Base-by-base conservation (phyloP, 75 land plant genomes). In the Cupressus sempervirens region DNA sequence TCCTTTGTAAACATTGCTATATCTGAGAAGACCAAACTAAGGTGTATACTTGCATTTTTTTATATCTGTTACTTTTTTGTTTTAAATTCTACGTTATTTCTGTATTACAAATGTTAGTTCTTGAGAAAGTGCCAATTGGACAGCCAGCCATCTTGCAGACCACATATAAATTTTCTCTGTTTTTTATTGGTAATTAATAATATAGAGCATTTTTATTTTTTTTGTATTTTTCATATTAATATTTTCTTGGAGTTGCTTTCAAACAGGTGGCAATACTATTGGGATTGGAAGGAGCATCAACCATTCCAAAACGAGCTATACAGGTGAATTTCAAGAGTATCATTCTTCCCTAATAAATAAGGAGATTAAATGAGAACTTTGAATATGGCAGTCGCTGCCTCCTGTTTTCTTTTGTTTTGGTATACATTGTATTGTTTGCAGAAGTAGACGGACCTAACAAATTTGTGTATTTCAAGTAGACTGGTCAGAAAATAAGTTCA, bases 261-360 rank as follows among this genome's bases (percentile, higher is more conserved):
- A 50, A 85, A 62, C 84, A 97, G 99, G 96, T 97, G 86, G 98
- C 98, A 26, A 67, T 58, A 65, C 40, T 92, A 75, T 89, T 97
- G 83, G 93, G 95, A 26, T 79, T 97, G 67, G 54, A 87, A 45
- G 84, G 88, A 82, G 96, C 94, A n/a, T 94, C 96, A 36, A 38
- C 68, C 68, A 76, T 93, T 76, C 96, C 99, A 56, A 97, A 97
- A 87, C 92, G 99, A 85, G 99, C 99, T 53, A 97, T 97, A 32
- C 99, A 97, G 99, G 99, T 97, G 40, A 62, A 36, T 10, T 80
- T 23, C 0, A 41, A 52, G 58, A 52, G 36, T 11, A 43, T 82
- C 20, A 5, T 16, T 53, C 67, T 32, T 83, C 43, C 10, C 35
- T 74, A 20, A 30, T 80, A 56, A 56, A 38, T 65, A n/a, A 35